A percentile compares a stretch with the other conserved stretches of the same genome.
Evolutionary conservation across 2,329 filamentous ascomycete genomes (phyloP).

Genomic region (Karstenula rhodostoma): DNA sequence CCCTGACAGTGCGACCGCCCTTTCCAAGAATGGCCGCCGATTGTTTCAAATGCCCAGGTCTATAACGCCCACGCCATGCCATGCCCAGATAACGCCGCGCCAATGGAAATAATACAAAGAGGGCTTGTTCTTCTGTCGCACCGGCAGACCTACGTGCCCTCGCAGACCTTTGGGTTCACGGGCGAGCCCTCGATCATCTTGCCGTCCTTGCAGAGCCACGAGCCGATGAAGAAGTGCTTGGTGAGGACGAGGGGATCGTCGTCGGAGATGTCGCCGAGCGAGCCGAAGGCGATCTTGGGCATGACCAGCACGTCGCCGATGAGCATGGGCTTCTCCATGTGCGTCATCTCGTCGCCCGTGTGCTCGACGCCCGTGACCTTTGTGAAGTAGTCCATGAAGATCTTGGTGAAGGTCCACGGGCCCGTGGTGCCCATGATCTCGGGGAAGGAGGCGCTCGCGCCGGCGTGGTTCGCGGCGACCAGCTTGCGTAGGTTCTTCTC

Average conservation of each 20-base stretch:
- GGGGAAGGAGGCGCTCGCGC: slow-evolving; percentile 2
- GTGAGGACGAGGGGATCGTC: slow-evolving; percentile 6
- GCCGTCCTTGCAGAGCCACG: slow-evolving; percentile 12
- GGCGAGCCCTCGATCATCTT: slow-evolving; percentile 16
- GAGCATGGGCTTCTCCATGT: slow-evolving; percentile 10
- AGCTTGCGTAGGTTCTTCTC: slow-evolving; percentile 13
- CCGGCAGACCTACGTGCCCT: not conserved
- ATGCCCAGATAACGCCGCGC: slow-evolving; percentile 5
- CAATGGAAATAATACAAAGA: slow-evolving; percentile 1
- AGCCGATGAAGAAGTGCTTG: slow-evolving; percentile 13
- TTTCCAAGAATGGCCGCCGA: not conserved
- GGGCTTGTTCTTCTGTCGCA: not conserved
- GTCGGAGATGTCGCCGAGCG: slow-evolving; percentile 9
- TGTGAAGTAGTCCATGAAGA: slow-evolving; percentile 17
- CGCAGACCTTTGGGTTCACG: slow-evolving; percentile 11
- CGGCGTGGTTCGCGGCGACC: not conserved
- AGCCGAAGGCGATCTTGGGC: slow-evolving; percentile 11
- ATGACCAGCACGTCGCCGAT: slow-evolving; percentile 14
- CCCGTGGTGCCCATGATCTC: slow-evolving; percentile 15
- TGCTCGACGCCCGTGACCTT: slow-evolving; percentile 7
- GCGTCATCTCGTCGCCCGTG: slow-evolving; percentile 11
- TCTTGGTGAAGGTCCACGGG: slow-evolving; percentile 14
- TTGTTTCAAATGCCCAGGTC: not conserved
- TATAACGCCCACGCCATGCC: slow-evolving; percentile 7
- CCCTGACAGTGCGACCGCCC: no score